A percentile compares a stretch with the other conserved stretches of the same genome.
Evolutionary conservation across 2,329 filamentous ascomycete genomes (phyloP).

Genomic region (Arthrobotrys megalospora): DNA sequence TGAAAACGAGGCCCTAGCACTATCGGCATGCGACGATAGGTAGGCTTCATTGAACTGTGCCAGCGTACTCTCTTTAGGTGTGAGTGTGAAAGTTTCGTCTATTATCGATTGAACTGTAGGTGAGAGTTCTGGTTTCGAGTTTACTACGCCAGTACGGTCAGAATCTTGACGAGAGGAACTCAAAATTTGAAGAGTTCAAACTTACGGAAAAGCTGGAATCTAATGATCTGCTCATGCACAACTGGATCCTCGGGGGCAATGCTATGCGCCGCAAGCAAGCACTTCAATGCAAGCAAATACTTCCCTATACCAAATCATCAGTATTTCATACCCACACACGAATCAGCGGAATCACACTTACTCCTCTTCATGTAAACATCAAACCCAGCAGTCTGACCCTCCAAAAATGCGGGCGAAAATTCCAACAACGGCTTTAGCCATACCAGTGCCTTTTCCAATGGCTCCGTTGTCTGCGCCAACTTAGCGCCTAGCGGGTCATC

Average conservation of each 20-base stretch:
- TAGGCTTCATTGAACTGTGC: constrained; percentile 73
- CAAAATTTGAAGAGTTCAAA: constrained; percentile 43
- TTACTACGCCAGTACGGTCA: constrained; percentile 62
- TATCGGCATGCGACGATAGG: constrained; percentile 30
- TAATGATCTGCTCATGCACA: constrained; percentile 81
- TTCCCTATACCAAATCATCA: constrained; percentile 75
- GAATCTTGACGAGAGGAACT: not conserved
- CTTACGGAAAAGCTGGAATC: constrained; percentile 72
- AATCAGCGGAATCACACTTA: constrained; percentile 67
- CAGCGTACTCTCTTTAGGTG: constrained; percentile 78
- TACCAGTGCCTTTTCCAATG: constrained; percentile 87
- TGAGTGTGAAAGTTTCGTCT: constrained; percentile 74
- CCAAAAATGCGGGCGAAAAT: constrained; percentile 83
- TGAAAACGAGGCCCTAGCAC: constrained; percentile 74
- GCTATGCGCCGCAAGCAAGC: constrained; percentile 80
- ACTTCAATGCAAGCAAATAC: constrained; percentile 87
- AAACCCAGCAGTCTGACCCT: constrained; percentile 87
- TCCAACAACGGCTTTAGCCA: constrained; percentile 86
- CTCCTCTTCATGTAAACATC: constrained; percentile 88
- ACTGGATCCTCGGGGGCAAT: constrained; percentile 79
- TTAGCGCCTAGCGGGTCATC: constrained; percentile 87
- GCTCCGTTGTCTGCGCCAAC: constrained; percentile 84
- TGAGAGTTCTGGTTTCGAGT: constrained; percentile 59
- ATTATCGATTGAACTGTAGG: constrained; percentile 60
- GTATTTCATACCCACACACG: constrained; percentile 45